Evolutionary conservation across 768 basidiomycete genomes (phyloP).

Genomic region (Rhizopogon salebrosus): DNA sequence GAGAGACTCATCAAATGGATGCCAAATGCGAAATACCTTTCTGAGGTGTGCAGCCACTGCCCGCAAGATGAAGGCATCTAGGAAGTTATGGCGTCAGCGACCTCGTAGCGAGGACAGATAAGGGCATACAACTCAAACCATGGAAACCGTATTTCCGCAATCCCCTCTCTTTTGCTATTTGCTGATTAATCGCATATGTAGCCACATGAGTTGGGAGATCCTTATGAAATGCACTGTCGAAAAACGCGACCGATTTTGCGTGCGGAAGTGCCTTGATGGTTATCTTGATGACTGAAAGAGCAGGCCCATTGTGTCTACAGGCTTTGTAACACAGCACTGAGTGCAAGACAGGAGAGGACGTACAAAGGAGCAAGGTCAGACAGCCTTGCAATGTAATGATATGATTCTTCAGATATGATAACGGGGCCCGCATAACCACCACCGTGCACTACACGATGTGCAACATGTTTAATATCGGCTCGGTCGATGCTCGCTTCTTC

Average conservation of each 20-base stretch:
- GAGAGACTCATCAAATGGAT: background rate
- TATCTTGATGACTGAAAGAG: conserved; percentile 54
- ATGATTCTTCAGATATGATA: conserved; percentile 59
- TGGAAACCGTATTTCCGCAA: conserved; percentile 92
- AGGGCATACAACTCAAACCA: conserved; percentile 60
- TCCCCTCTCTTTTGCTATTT: conserved; percentile 55
- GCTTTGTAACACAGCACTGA: background rate
- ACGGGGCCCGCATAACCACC: conserved; percentile 73
- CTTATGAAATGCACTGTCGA: conserved; percentile 84
- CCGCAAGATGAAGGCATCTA: conserved; percentile 66
- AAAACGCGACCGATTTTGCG: conserved; percentile 75
- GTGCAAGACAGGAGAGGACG: conserved; percentile 22
- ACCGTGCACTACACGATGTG: conserved; percentile 85
- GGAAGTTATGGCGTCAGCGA: background rate
- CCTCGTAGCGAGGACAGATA: background rate
- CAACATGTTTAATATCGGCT: conserved; percentile 46
- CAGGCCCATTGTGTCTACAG: conserved; percentile 55
- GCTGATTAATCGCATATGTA: conserved; percentile 71
- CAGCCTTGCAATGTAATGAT: conserved; percentile 66
- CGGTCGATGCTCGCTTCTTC: conserved; percentile 37
- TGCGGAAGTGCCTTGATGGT: conserved; percentile 60
- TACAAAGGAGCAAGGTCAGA: conserved; percentile 80
- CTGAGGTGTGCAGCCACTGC: conserved; percentile 53
- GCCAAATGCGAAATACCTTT: conserved; percentile 33
- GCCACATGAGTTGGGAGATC: conserved; percentile 73